phyloP scores from a whole-genome alignment of 169 alveolate genomes.

The Eimeria acervulina region DNA sequence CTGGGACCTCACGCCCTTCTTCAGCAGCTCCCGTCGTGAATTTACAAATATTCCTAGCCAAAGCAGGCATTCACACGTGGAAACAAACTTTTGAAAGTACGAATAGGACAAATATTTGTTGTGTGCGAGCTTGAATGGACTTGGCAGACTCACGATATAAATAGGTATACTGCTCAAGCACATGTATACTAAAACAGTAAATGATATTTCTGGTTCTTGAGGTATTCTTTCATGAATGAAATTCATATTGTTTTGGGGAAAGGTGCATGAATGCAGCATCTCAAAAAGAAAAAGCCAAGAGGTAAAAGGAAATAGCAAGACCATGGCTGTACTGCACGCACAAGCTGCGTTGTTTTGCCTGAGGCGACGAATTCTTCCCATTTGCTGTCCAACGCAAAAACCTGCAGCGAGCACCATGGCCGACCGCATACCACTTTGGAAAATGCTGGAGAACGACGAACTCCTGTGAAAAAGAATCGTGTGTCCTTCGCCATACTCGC shows the following conservation, averaged over 20 bases:
- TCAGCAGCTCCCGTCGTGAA: background rate
- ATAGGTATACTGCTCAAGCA: background rate
- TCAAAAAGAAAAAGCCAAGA: background rate
- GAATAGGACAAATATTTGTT: no score
- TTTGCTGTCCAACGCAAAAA: background rate
- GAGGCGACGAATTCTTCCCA: background rate
- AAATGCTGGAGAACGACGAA: background rate
- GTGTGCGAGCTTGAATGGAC: background rate
- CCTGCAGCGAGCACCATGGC: background rate
- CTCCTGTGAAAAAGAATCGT: background rate
- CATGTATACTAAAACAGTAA: background rate
- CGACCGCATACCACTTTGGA: background rate
- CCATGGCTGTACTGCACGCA: background rate
- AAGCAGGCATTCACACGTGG: background rate
- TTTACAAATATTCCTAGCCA: background rate
- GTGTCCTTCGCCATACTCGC: background rate
- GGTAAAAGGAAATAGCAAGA: background rate
- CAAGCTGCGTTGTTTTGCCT: background rate
- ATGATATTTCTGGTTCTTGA: background rate
- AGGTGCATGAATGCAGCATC: background rate
- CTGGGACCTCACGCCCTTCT: background rate
- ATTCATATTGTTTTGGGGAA: background rate
- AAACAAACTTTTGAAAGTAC: background rate
- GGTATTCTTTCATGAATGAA: background rate
- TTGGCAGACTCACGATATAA: background rate